Evolutionary conservation across 164 flowering plant species (phyloP).

Genomic region (Cinnamomum micranthum): DNA sequence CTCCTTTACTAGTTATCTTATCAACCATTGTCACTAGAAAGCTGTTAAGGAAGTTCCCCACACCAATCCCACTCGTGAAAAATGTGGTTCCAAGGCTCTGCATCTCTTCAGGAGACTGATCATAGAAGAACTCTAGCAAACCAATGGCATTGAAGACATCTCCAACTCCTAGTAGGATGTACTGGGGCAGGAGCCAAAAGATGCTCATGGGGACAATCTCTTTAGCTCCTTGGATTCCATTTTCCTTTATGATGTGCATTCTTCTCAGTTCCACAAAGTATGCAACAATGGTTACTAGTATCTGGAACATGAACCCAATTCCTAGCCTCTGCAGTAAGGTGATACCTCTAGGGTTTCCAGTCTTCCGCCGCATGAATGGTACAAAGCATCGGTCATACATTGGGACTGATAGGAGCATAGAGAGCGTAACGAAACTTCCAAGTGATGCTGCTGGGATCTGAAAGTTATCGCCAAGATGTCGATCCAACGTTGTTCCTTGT

Average conservation of each 20-base stretch:
- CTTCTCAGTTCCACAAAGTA: slow-evolving; percentile 52
- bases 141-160: slow-evolving; percentile 82
- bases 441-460: slow-evolving; percentile 87
- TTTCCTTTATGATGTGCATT: slow-evolving; percentile 37
- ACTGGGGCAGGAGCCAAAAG: slow-evolving; percentile 75
- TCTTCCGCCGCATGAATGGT: slow-evolving; percentile 55
- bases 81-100: slow-evolving; percentile 84
- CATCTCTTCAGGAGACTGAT: slow-evolving; percentile 80
- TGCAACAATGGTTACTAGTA: slow-evolving; percentile 53
- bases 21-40: slow-evolving; percentile 74
- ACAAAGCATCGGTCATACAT: slow-evolving; percentile 80
- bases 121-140: slow-evolving; percentile 73
- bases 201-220: slow-evolving; percentile 75
- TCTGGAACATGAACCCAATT: slow-evolving; percentile 57
- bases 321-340: slow-evolving; percentile 79
- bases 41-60: slow-evolving; percentile 85
- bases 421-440: slow-evolving; percentile 65
- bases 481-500: slow-evolving; percentile 76
- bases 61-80: slow-evolving; percentile 77
- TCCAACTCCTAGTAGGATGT: slow-evolving; percentile 58
- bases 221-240: slow-evolving; percentile 31
- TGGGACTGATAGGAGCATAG: slow-evolving; percentile 70
- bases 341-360: slow-evolving; percentile 78
- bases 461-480: slow-evolving; percentile 40
- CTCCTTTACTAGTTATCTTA: slow-evolving; percentile 44